These are phyloP conservation scores for Chrysosporium queenslandicum DNA, from an alignment of 2,329 filamentous ascomycete genomes.

Conservation along the genomic window DNA sequence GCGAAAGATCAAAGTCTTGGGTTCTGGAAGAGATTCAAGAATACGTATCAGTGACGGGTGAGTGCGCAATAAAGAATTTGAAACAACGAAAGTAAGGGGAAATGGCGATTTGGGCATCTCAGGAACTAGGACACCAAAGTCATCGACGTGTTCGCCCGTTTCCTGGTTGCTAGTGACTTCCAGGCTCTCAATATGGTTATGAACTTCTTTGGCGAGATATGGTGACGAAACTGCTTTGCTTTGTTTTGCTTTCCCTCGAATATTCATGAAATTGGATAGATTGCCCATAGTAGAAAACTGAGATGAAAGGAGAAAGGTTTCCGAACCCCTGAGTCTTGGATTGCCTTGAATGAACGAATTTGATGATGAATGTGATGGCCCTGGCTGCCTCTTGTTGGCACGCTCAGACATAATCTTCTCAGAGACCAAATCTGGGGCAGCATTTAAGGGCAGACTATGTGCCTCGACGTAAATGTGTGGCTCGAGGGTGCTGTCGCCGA, in stretches of 20 bases:
- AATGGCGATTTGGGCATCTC: slow-evolving; percentile 14
- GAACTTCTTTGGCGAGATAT: background rate
- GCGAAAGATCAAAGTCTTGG: slow-evolving; percentile 20
- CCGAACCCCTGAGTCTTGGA: background rate
- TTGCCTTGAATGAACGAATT: background rate
- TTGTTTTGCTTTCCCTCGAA: slow-evolving; percentile 31
- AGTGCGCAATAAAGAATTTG: slow-evolving; percentile 22
- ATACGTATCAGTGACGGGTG: slow-evolving; percentile 19
- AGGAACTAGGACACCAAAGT: background rate
- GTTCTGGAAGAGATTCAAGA: slow-evolving; percentile 15
- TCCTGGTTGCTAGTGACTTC: background rate
- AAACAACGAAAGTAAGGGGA: slow-evolving; percentile 23
- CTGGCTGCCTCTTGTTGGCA: background rate
- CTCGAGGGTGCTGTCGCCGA: background rate
- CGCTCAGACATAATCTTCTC: background rate
- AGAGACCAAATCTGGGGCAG: background rate
- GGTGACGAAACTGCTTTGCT: background rate
- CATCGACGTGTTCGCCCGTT: background rate
- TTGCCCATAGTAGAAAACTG: slow-evolving; percentile 35
- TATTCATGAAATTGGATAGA: slow-evolving; percentile 44
- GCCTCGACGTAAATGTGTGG: background rate
- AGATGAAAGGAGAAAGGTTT: slow-evolving; percentile 2
- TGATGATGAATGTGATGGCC: background rate
- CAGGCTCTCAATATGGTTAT: background rate
- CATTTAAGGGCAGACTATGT: background rate